Base-by-base conservation (phyloP, 2,329 filamentous ascomycete species). In the Colletotrichum incanum region DNA sequence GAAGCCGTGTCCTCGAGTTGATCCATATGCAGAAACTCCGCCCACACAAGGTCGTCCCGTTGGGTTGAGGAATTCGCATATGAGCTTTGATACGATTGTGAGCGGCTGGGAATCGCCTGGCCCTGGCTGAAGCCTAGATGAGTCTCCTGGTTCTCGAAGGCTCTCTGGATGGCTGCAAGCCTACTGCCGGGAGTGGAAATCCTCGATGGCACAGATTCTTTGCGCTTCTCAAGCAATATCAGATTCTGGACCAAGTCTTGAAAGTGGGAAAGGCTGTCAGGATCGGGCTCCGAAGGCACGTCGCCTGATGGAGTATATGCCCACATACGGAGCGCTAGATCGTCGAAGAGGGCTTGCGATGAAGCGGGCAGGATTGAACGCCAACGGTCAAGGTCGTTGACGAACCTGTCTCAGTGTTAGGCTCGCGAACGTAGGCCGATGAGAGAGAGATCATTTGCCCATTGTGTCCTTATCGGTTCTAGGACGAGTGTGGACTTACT, bases 361-460 rank as follows among this genome's bases (percentile, higher is more conserved):
- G 62, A 45, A 8, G 61, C 56, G 0, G 73, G 63, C 5, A 79
- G 37, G 2, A 77, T 20, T 2, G 73, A 61, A 39, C 74, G 78
- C 78, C 78, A 80, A 14, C 78, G 74, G 7, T 73, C 65, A 5
- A 80, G 63, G 60, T 80, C 78, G 11, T 74, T 69, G 5, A 67
- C 61, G 37, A 80, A 80, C 16, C 78, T 80, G 18, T n/a, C 1
- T 14, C 31, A 11, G 8, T 7, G 9, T 68, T 4, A 68, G 43
- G 9, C 16, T 49, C 1, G 45, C 34, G 4, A 26, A 39, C 28
- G 18, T 2, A 37, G n/a, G 14, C 34, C n/a, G 14, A 16, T 12
- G 26, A n/a, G n/a, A 6, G 14, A 16, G 2, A 5, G 0, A 2
- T 6, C 37, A 5, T 14, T 31, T 23, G 18, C 41, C 18, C 23